Evolutionary conservation across 2,329 filamentous ascomycete species (phyloP), one percentile per base, ranked within the genome.

Genomic region (Stemphylium beticola): DNA sequence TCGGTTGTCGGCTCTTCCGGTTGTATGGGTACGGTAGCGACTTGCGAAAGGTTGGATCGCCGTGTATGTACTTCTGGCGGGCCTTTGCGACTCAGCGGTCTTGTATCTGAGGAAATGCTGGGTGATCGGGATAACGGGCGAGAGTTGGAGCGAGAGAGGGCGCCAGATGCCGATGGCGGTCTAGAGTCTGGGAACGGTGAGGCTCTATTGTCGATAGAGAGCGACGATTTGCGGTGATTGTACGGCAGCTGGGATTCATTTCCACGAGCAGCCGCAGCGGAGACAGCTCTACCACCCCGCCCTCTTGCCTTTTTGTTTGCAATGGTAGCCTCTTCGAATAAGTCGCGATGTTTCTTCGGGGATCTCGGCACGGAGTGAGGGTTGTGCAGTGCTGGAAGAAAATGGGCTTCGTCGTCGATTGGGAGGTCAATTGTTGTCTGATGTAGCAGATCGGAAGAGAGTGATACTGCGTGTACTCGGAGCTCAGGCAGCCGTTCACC

Each of bases 291-390:
- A 2, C 79, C 80, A 4, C 78, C 79, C 10, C 74, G 72, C 14
- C 75, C 68, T 29, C 74, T 75, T 1, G 77, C 75, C 48, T 78
- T 78, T 42, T 72, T 75, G 3, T 76, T 74, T 3, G 75, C 75
- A 41, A 79, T 72, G 1, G 74, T 72, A 4, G 81, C 81, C 62
- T 79, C 77, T 42, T 82, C 78, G 45, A 83, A 81, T 4, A 81
- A 66, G 31, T 78, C 74, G 18, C 73, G 75, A 48, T 76, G 78
- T 14, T 79, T 74, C 60, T 81, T 82, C 10, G 72, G 67, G 6
- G 65, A 69, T 7, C 42, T 46, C 0, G 71, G 66, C 0, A 69
- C 55, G 3, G 18, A 14, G 1, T 66, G 64, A 4, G 66, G 55
- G 6, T 65, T 53, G 48, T 71, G 59, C 22, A 68, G 51, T 9